These are phyloP conservation scores for Nemophila menziesii DNA, from an alignment of 257 asterid genomes.

Conservation along the genomic window DNA sequence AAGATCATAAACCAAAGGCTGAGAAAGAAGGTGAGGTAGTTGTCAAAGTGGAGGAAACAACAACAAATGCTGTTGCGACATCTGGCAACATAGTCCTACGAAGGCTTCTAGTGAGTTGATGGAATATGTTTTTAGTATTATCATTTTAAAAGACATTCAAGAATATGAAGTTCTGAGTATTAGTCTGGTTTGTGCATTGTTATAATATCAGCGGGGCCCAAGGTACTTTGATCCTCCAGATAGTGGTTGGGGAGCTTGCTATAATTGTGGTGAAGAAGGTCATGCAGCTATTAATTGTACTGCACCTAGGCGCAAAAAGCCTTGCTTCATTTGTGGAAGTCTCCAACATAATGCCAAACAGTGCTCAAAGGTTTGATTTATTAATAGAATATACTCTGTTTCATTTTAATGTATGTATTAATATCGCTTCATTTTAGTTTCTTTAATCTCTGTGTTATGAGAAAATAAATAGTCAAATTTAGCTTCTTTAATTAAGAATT, in stretches of 20 bases:
- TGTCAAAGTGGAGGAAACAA: too few species aligned
- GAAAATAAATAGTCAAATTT: background rate
- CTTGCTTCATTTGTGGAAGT: conserved; percentile 94
- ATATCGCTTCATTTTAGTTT: background rate
- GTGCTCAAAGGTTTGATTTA: conserved; percentile 52
- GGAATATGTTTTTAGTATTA: conserved; percentile 23
- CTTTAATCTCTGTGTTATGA: too few species aligned
- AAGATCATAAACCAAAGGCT: conserved; percentile 25
- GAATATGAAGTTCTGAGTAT: conserved; percentile 17
- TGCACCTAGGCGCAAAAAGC: conserved; percentile 69
- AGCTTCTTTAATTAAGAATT: background rate
- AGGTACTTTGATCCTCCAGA: conserved; percentile 97
- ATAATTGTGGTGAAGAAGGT: conserved; percentile 97
- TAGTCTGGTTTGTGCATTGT: conserved; percentile 17
- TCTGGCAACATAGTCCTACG: conserved; percentile 49
- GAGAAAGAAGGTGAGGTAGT: too few species aligned
- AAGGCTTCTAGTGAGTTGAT: conserved; percentile 95
- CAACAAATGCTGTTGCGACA: conserved; percentile 29
- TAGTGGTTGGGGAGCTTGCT: conserved; percentile 84
- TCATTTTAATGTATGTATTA: background rate
- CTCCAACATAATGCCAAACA: conserved; percentile 71
- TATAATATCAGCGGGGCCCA: conserved; percentile 79
- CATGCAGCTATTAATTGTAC: conserved; percentile 69
- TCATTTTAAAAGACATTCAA: conserved; percentile 20
- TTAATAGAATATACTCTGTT: background rate